Evolutionary conservation across 495 filamentous ascomycete genomes (phyloP).

Genomic region (Halenospora varia): DNA sequence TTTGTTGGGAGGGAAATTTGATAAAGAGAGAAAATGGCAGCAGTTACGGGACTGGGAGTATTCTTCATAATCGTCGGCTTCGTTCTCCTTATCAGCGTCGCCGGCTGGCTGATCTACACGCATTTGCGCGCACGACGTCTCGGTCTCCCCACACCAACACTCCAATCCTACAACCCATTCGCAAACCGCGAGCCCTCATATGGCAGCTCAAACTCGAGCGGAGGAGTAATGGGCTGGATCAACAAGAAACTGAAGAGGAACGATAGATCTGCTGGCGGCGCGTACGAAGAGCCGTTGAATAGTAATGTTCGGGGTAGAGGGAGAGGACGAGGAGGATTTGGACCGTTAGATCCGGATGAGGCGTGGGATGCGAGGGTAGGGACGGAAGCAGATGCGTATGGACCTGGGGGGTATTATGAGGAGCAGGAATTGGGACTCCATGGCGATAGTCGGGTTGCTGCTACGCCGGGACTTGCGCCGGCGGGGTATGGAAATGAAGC

Average conservation of each 20-base stretch:
- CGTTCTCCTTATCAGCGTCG: constrained; percentile 40
- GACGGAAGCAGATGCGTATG: constrained; percentile 53
- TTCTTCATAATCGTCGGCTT: constrained; percentile 46
- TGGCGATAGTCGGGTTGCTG: constrained; percentile 9
- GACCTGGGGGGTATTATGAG: constrained; percentile 50
- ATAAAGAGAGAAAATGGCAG: no score
- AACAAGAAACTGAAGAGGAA: constrained; percentile 45
- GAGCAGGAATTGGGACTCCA: constrained; percentile 56
- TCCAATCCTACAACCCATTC: constrained; percentile 60
- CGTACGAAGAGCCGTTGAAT: constrained; percentile 51
- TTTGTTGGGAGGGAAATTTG: no score
- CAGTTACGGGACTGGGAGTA: constrained; percentile 14
- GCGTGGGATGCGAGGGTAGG: constrained; percentile 69
- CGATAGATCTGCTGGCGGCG: constrained; percentile 52
- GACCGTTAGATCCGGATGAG: constrained; percentile 63
- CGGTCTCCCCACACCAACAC: constrained; percentile 58
- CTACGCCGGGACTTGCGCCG: constrained; percentile 9
- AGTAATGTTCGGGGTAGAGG: constrained; percentile 29
- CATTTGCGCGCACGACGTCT: constrained; percentile 57
- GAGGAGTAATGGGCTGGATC: constrained; percentile 59
- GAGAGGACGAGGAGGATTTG: constrained; percentile 37
- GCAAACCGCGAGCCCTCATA: constrained; percentile 29
- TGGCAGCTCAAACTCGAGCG: constrained; percentile 45
- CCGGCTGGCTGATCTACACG: constrained; percentile 51
- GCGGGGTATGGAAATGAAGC: constrained; percentile 23